phyloP scores from a whole-genome alignment of 345 rosid genomes.

The Moricandia arvensis region DNA sequence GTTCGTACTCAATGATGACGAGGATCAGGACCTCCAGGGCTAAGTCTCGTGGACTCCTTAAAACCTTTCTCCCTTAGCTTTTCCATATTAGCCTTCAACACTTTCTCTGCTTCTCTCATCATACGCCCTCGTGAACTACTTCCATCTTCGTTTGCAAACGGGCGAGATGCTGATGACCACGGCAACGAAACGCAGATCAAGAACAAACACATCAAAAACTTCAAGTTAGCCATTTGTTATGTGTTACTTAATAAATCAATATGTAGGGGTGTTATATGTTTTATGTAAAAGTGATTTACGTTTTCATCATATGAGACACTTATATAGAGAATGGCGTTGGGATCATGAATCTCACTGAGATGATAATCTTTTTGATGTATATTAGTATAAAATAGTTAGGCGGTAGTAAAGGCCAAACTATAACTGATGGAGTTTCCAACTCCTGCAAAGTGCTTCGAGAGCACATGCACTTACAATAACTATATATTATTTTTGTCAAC shows the following conservation, averaged over 20 bases:
- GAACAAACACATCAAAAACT: constrained; percentile 30
- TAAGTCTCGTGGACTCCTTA: constrained; percentile 38
- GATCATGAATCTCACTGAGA: constrained; percentile 9
- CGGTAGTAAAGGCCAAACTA: constrained; percentile 19
- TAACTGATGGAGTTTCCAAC: constrained; percentile 16
- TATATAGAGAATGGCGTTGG: constrained; percentile 34
- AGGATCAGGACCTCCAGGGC: constrained; percentile 79
- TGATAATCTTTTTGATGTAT: not conserved
- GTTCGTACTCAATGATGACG: constrained; percentile 47
- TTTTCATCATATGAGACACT: constrained; percentile 15
- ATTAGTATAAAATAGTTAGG: constrained; percentile 23
- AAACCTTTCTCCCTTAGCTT: constrained; percentile 42
- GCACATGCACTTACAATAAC: constrained; percentile 15
- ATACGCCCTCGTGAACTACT: constrained; percentile 29
- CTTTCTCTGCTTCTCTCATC: constrained; percentile 46
- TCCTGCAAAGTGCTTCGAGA: constrained; percentile 11
- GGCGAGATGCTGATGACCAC: constrained; percentile 34
- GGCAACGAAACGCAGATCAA: constrained; percentile 40
- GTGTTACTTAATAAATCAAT: not conserved
- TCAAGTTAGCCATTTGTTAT: constrained; percentile 29
- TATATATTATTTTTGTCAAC: constrained; percentile 19
- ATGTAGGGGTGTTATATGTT: not conserved
- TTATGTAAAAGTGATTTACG: not conserved
- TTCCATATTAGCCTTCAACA: constrained; percentile 42
- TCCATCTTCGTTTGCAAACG: not conserved